Evolutionary conservation across 768 basidiomycete genomes (phyloP).

Genomic region (Mycena crocata): DNA sequence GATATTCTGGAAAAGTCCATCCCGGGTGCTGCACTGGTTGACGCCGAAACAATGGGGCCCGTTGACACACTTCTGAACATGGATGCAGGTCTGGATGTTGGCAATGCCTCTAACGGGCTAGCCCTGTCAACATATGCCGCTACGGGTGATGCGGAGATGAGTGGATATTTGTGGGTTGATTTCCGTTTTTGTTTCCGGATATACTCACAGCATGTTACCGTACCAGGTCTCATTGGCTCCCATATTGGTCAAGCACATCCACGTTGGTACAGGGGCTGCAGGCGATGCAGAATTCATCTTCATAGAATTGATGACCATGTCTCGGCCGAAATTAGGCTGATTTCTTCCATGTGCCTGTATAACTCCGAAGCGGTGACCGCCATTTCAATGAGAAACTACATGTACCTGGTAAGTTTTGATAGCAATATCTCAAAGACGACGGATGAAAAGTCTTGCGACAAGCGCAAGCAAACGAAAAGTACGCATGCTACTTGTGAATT

Average conservation of each 20-base stretch:
- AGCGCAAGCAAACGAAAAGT: too few relatives aligned
- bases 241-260: conserved; percentile 8
- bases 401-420: too few relatives aligned
- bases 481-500: too few relatives aligned
- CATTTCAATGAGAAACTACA: too few relatives aligned
- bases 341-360: background rate
- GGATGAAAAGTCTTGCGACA: too few relatives aligned
- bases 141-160: background rate
- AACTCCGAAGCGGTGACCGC: too few relatives aligned
- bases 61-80: background rate
- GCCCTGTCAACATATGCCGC: background rate
- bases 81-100: background rate
- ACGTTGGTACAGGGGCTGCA: conserved; percentile 6
- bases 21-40: background rate
- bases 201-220: background rate
- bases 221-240: conserved; percentile 15
- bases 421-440: too few relatives aligned
- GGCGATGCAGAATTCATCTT: background rate
- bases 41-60: background rate
- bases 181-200: background rate
- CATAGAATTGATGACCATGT: background rate
- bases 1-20: background rate
- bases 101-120: background rate
- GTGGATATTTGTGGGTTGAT: conserved; percentile 2
- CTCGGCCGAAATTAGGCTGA: too few relatives aligned